Percentiles rank a stretch among this genome's conserved stretches.
These are phyloP conservation scores for Globisporangium uncinulatum DNA, from an alignment of 352 stramenopile species.

Conservation along the genomic window DNA sequence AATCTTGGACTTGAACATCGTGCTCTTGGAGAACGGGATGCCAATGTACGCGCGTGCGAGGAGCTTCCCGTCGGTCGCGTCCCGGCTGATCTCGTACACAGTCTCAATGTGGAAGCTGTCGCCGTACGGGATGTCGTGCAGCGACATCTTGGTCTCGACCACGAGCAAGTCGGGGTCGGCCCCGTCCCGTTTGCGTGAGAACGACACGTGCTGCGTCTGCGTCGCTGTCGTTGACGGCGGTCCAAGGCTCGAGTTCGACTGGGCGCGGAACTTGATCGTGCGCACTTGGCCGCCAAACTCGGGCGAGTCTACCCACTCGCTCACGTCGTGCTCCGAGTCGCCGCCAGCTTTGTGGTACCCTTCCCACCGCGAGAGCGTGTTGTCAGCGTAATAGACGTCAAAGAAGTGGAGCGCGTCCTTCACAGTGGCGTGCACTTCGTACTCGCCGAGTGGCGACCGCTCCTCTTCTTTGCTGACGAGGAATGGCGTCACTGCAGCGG, in stretches of 20 bases:
- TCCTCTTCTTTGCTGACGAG: conserved; percentile 66
- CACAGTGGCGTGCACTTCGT: conserved; percentile 44
- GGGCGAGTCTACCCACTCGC: conserved; percentile 51
- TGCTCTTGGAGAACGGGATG: conserved; percentile 78
- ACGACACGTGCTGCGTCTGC: conserved; percentile 44
- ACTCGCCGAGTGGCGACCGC: conserved; percentile 61
- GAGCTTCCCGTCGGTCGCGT: conserved; percentile 24
- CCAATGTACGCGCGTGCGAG: conserved; percentile 51
- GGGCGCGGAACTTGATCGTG: conserved; percentile 66
- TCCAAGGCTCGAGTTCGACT: conserved; percentile 67
- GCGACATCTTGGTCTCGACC: conserved; percentile 53
- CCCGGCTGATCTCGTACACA: conserved; percentile 42
- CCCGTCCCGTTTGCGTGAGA: conserved; percentile 31
- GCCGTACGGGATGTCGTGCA: conserved; percentile 78
- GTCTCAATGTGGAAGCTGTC: conserved; percentile 79
- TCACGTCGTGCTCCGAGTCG: conserved; percentile 51
- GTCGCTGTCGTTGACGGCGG: conserved; percentile 55
- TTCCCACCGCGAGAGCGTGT: conserved; percentile 42
- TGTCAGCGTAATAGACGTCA: conserved; percentile 64
- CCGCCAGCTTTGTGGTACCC: conserved; percentile 51
- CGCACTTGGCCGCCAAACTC: conserved; percentile 61
- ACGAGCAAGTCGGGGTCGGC: conserved; percentile 39
- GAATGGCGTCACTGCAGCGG: conserved; percentile 44
- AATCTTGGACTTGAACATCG: conserved; percentile 85
- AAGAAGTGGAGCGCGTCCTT: conserved; percentile 59